Conservation (phyloP, 208 protist genomes). For the Trypanosoma cruzi region DNA sequence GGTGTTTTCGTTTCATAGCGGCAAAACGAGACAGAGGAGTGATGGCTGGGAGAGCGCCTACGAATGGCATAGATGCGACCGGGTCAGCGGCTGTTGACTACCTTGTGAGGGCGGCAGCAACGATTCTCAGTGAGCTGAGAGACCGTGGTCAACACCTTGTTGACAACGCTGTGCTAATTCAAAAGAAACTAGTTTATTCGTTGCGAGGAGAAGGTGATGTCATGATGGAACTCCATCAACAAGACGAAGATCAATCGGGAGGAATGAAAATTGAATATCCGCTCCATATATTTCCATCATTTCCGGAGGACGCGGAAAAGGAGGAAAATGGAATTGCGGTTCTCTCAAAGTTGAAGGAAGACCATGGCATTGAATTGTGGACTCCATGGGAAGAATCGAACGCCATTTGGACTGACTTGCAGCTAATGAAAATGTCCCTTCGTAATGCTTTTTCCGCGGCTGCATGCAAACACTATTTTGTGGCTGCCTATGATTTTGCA, state of each 20-base stretch:
- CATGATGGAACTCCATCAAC: not conserved
- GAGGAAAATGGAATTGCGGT: not conserved
- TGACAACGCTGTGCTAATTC: not conserved
- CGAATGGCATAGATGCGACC: not conserved
- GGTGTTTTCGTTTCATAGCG: not conserved
- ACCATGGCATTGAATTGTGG: not conserved
- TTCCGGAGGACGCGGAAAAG: not conserved
- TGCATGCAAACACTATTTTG: slow-evolving; percentile 31
- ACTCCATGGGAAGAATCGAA: not conserved
- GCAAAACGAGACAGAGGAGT: not conserved
- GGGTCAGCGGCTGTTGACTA: not conserved
- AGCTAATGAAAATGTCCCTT: slow-evolving; percentile 42
- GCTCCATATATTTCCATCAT: not conserved
- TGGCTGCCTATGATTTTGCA: slow-evolving; percentile 56
- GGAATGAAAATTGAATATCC: not conserved
- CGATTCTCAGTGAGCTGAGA: not conserved
- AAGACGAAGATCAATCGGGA: not conserved
- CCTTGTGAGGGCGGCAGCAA: not conserved
- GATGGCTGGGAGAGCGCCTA: not conserved
- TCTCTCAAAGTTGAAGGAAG: not conserved
- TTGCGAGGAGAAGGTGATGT: not conserved
- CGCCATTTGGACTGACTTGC: slow-evolving; percentile 27
- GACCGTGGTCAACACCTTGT: not conserved
- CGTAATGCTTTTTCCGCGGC: slow-evolving; percentile 36
- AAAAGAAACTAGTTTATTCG: not conserved